These are phyloP conservation scores for Panicum hallii DNA, from an alignment of 202 grass and related monocot genomes.

Conservation along the genomic window DNA sequence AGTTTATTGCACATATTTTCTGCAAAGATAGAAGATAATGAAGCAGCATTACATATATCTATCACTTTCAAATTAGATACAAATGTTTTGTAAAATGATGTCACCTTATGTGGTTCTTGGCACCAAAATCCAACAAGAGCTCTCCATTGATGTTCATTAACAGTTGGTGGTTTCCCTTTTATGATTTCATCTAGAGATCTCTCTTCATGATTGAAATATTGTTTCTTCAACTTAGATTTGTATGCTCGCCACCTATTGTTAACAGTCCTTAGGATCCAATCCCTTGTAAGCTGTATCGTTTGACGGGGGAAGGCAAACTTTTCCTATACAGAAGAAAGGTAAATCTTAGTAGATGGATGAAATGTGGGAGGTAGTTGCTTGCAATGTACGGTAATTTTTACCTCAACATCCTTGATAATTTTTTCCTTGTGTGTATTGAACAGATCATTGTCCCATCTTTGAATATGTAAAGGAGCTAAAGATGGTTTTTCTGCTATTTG, in stretches of 20 bases:
- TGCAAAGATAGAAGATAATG: no score
- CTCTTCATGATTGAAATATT: background rate
- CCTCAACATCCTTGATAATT: background rate
- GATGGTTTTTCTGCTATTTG: background rate
- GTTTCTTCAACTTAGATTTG: constrained; percentile 14
- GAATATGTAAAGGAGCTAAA: constrained; percentile 8
- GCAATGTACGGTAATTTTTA: background rate
- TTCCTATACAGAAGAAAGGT: background rate
- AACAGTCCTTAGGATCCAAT: background rate
- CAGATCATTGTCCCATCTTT: background rate
- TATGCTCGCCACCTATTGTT: background rate
- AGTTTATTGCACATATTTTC: no score
- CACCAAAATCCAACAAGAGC: background rate
- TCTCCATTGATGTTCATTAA: constrained; percentile 2
- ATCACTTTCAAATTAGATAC: no score
- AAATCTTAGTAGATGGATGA: background rate
- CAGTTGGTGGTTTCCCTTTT: background rate
- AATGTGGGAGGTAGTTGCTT: background rate
- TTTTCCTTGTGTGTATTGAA: background rate
- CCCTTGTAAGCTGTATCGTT: background rate
- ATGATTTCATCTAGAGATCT: constrained; percentile 2
- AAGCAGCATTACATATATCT: no score
- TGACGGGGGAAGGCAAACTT: background rate
- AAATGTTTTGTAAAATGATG: no score
- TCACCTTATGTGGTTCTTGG: no score